Percentiles rank a stretch among this genome's conserved stretches.
Conservation (phyloP, 78 protist genomes). For the Tieghemostelium lacteum region DNA sequence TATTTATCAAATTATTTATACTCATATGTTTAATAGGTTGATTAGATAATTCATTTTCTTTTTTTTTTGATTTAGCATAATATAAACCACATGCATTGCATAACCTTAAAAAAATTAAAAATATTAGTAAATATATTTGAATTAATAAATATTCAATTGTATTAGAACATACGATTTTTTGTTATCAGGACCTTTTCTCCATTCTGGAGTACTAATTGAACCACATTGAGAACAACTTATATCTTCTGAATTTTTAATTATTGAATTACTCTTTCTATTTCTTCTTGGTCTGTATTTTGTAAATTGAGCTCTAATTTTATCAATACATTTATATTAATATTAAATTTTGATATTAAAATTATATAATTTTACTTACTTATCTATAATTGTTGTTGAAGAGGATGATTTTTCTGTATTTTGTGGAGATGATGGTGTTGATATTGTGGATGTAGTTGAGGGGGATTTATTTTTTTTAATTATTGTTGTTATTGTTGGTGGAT, state of each 20-base stretch:
- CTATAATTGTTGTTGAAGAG: too few relatives aligned
- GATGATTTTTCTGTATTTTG: too few relatives aligned
- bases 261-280: constrained; percentile 45
- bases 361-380: too few relatives aligned
- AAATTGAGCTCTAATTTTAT: neutral
- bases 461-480: neutral
- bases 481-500: neutral
- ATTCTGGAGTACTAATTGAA: constrained; percentile 36
- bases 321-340: neutral
- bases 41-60: constrained; percentile 14
- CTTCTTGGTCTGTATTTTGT: constrained; percentile 67
- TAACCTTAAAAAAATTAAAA: too few relatives aligned
- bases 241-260: constrained; percentile 12
- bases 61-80: constrained; percentile 62
- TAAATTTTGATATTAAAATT: neutral
- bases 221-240: constrained; percentile 40
- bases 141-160: too few relatives aligned
- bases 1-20: too few relatives aligned
- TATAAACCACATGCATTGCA: constrained; percentile 77
- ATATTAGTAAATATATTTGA: too few relatives aligned
- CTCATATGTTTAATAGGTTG: too few relatives aligned
- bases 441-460: neutral
- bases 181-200: constrained; percentile 33
- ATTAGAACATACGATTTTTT: too few relatives aligned
- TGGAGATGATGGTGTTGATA: neutral